Evolutionary conservation across 768 basidiomycete species (phyloP).

Genomic region (Brasilioporus rufonigricans): DNA sequence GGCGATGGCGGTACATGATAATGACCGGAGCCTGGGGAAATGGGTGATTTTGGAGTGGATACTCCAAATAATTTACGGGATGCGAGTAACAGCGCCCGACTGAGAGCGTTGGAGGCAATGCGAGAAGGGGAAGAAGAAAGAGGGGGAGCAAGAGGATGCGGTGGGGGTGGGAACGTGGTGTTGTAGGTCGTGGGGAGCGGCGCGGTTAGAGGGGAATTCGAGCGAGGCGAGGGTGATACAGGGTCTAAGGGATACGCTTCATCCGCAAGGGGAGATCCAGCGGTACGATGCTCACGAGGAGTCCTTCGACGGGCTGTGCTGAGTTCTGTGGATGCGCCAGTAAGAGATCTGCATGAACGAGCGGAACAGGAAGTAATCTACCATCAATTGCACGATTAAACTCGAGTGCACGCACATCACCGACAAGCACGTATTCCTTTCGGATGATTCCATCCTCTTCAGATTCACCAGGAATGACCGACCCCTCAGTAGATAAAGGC

Average conservation of each 20-base stretch:
- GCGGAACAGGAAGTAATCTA: conserved; percentile 32
- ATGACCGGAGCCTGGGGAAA: conserved; percentile 35
- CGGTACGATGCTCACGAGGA: conserved; percentile 52
- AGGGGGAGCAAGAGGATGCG: conserved; percentile 46
- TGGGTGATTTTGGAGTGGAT: conserved; percentile 37
- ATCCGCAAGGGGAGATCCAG: conserved; percentile 49
- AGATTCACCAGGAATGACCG: conserved; percentile 77
- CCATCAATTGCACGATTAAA: conserved; percentile 92
- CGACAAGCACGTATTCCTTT: conserved; percentile 92
- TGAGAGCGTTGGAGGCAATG: conserved; percentile 69
- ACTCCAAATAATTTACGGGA: conserved; percentile 80
- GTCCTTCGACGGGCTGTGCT: conserved; percentile 56
- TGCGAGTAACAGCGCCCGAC: conserved; percentile 75
- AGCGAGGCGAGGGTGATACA: conserved; percentile 24
- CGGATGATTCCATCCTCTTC: conserved; percentile 79
- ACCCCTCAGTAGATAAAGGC: conserved; percentile 52
- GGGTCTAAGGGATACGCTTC: conserved; percentile 40
- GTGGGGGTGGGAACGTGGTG: conserved; percentile 70
- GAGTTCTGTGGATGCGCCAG: conserved; percentile 49
- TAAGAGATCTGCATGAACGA: conserved; percentile 8
- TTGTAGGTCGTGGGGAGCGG: conserved; percentile 27
- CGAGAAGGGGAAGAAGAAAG: conserved; percentile 69
- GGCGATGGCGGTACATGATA: conserved; percentile 53
- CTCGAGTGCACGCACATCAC: conserved; percentile 85
- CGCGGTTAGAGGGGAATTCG: conserved; percentile 24